Evolutionary conservation across 371 early-diverging fungal genomes (phyloP), one percentile per base, ranked within the genome.

Genomic region (Choanephora cucurbitarum): DNA sequence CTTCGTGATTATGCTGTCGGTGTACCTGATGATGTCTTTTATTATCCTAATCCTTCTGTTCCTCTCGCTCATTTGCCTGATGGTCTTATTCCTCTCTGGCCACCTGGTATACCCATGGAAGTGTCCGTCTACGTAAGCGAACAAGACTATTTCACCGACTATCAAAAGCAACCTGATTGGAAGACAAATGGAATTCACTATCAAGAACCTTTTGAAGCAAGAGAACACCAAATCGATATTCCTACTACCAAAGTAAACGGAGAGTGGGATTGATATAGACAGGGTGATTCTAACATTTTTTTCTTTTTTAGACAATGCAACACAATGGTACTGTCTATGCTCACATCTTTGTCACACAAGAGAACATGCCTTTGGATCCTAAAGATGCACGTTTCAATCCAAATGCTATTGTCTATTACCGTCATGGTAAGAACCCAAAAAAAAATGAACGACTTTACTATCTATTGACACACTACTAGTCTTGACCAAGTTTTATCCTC

Each of bases 251-350:
- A 64, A 59, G 79, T 73, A 68, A 31, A n/a, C n/a, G n/a, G n/a
- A n/a, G n/a, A n/a, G n/a, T n/a, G n/a, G n/a, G n/a, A n/a, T n/a
- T n/a, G n/a, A n/a, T n/a, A n/a, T n/a, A n/a, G n/a, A n/a, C n/a
- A n/a, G n/a, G n/a, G n/a, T n/a, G n/a, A n/a, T n/a, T n/a, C 28
- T 28, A 28, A 28, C 7, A 3, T 28, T 7, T 7, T 21, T 57
- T 28, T n/a, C 39, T 41, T 52, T 42, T 52, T 64, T 62, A 84
- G 83, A 62, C 72, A 45, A 82, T 92, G 2, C 88, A 87, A 73
- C 70, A 89, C 53, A 95, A 95, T 61, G 93, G 92, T 19, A 84
- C 90, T 13, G 67, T 92, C 2, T 95, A 88, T 66, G 91, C 92
- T 15, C 95, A 95, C 65, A 75, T 91, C 32, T 91, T 83, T 76